Percentiles rank a stretch among this genome's conserved stretches.
Evolutionary conservation across 1,139 yeast species (phyloP).

Genomic region (Nakaseomyces delphensis): DNA sequence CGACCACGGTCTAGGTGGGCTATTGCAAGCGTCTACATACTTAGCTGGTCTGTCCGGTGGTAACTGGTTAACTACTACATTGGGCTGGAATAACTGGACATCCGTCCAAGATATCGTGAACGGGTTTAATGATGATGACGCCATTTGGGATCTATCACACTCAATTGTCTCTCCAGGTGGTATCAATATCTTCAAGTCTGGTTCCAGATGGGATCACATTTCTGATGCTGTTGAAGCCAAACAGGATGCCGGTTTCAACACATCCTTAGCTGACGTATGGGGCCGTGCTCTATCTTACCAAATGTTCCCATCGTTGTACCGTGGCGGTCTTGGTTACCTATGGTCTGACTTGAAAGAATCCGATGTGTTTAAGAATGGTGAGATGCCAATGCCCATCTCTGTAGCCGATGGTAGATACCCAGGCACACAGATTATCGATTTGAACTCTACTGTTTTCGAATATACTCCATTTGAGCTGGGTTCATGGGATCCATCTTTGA

Average conservation of each 20-base stretch:
- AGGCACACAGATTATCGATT: slow-evolving; percentile 42
- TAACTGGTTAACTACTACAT: slow-evolving; percentile 47
- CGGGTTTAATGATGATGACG: slow-evolving; percentile 37
- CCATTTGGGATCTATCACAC: slow-evolving; percentile 64
- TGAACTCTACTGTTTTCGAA: slow-evolving; percentile 67
- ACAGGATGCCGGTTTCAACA: slow-evolving; percentile 65
- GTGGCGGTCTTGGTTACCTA: slow-evolving; percentile 55
- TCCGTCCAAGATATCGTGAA: slow-evolving; percentile 49
- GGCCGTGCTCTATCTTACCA: slow-evolving; percentile 78
- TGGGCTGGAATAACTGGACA: slow-evolving; percentile 77
- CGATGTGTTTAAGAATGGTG: slow-evolving; percentile 44
- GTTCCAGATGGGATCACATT: slow-evolving; percentile 42
- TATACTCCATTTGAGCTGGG: slow-evolving; percentile 76
- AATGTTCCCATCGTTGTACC: slow-evolving; percentile 47
- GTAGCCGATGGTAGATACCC: slow-evolving; percentile 76
- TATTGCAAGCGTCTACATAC: slow-evolving; percentile 64
- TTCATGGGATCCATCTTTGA: slow-evolving; percentile 71
- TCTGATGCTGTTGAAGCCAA: slow-evolving; percentile 40
- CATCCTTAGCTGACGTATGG: slow-evolving; percentile 86
- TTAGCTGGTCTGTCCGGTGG: slow-evolving; percentile 52
- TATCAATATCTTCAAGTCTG: slow-evolving; percentile 48
- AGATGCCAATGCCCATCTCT: slow-evolving; percentile 76
- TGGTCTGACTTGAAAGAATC: slow-evolving; percentile 50
- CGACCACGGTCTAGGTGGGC: slow-evolving; percentile 65
- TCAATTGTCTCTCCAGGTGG: slow-evolving; percentile 63